Evolutionary conservation across 2,329 filamentous ascomycete genomes (phyloP), one percentile per base, ranked within the genome.

Genomic region (Pestalotiopsis sp.): DNA sequence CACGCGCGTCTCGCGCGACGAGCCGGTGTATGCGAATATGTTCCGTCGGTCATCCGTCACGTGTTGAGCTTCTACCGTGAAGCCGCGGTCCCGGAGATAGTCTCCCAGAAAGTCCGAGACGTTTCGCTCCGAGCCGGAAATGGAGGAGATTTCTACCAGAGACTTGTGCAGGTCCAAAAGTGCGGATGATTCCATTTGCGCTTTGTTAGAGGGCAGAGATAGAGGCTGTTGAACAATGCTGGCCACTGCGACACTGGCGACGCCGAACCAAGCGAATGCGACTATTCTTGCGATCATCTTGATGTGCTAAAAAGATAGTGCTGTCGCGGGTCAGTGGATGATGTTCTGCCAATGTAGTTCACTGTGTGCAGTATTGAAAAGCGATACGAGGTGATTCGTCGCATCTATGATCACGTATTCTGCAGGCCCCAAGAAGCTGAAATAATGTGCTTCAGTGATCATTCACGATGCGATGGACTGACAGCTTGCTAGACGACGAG

Each of bases 21-120:
- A 78, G 38, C 86, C 85, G 7, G 77, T 61, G 77, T 89, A 91
- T 2, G 91, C 91, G 63, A 90, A 85, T 69, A 93, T 80, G 73
- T 93, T 93, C 79, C 88, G 38, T 2, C 65, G 59, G 40, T 58
- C 45, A 4, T 27, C 63, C n/a, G 25, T 31, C n/a, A 66, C 65
- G 12, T 11, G 7, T 36, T 60, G 65, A 20, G 65, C n/a, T 13
- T 66, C 65, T 13, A 66, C 56, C 4, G 52, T 66, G 56, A 66
- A 60, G 20, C 65, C 65, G 23, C 36, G 56, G 3, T 49, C n/a
- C 31, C 40, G 52, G 12, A 66, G 65, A 60, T 66, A 66, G 13
- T 7, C 52, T 14, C 58, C 58, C 52, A 66, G 25, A 11, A 60
- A 66, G 40, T 66, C 27, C 6, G 65, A 66, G 9, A 60, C 56